Conservation (phyloP, 148 eudicot genomes). For the Limonium bicolor region DNA sequence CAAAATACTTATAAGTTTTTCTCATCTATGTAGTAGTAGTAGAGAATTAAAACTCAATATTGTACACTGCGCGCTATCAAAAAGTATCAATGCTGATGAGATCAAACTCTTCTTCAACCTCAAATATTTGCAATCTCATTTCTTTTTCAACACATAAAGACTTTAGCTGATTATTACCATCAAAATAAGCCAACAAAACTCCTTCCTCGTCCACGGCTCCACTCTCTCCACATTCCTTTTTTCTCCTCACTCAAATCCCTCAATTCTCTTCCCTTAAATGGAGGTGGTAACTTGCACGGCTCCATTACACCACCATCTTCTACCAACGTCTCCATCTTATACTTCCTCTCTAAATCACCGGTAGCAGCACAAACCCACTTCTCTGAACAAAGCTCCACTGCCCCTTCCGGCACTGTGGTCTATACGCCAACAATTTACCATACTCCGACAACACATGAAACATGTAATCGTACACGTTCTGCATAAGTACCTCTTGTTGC, state of each 20-base stretch:
- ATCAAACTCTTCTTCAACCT: too few relatives aligned
- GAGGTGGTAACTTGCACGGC: constrained; percentile 20
- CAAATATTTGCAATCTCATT: too few relatives aligned
- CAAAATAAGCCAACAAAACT: too few relatives aligned
- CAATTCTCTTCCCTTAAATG: constrained; percentile 4
- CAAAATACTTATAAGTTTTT: too few relatives aligned
- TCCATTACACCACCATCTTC: constrained; percentile 2
- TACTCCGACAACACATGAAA: constrained; percentile 24
- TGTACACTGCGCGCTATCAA: too few relatives aligned
- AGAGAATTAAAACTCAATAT: too few relatives aligned
- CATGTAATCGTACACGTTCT: constrained; percentile 25
- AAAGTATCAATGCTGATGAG: too few relatives aligned
- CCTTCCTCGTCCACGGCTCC: too few relatives aligned
- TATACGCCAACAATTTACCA: constrained; percentile 20
- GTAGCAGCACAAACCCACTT: constrained; percentile 10
- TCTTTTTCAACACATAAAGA: too few relatives aligned
- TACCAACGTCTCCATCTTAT: constrained; percentile 13
- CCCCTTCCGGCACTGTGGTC: constrained; percentile 17
- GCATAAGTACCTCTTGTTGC: constrained; percentile 17
- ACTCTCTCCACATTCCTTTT: too few relatives aligned
- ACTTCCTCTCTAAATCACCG: constrained; percentile 14
- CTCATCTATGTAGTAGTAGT: too few relatives aligned
- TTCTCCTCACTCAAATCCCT: not conserved
- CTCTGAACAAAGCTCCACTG: constrained; percentile 23
- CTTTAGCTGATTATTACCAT: too few relatives aligned